Evolutionary conservation across 257 asterid species (phyloP), one percentile per base, ranked within the genome.

Genomic region (Agastache rugosa): DNA sequence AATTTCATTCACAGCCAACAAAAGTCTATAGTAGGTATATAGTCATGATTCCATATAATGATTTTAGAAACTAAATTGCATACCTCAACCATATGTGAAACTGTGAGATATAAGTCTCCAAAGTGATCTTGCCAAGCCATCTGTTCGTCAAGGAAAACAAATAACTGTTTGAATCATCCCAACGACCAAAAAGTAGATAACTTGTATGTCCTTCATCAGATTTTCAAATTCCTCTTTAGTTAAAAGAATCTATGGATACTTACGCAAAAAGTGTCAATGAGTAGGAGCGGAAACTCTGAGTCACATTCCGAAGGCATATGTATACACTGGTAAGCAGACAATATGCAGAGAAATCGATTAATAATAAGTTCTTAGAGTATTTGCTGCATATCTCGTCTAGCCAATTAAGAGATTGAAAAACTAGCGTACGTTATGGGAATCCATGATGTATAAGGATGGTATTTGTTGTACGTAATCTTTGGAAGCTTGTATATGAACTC

Each of bases 381-480:
- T 23, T 23, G 78, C 67, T 58, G 65, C 65, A 73, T 70, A 42
- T 44, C 60, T 16, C 72, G 17, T 23, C 68, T 31, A n/a, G 2
- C 44, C 34, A 50, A 39, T n/a, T 53, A 63, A 74, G 27, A 51
- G 69, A 53, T 37, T 42, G 31, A 65, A 29, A 66, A 79, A 11
- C 71, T 63, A 71, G 12, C 86, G 23, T 87, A 91, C 98, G 91
- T 89, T 59, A 91, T 91, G 3, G 98, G 98, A 56, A 93, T 93
- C 98, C 98, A 93, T 19, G 97, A 93, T 61, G 98, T 93, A 75
- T 93, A 93, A 67, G 98, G 98, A 88, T 93, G 98, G 79, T 93
- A 91, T 81, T 89, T 85, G 84, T 93, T 90, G 87, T 91, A 91
- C 11, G 89, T 82, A 60, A 81, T 69, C 84, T 91, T 91, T 4